phyloP scores from a whole-genome alignment of 495 filamentous ascomycete genomes.

The Aspergillus ellipticus region DNA sequence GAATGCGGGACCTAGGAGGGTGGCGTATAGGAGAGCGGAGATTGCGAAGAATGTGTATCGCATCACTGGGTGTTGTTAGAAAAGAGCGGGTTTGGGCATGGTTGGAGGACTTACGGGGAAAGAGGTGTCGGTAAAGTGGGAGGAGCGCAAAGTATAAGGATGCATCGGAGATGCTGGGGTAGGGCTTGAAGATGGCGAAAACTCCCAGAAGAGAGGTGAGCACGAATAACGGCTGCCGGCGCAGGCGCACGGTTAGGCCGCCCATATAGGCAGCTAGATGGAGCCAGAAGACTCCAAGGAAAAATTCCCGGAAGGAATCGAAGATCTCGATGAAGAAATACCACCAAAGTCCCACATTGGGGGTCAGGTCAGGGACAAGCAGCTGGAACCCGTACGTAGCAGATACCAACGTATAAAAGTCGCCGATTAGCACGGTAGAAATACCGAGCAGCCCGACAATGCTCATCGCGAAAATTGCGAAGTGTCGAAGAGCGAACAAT shows the following conservation, averaged over 20 bases:
- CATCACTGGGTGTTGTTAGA: conserved; percentile 60
- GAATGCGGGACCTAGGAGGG: conserved; percentile 88
- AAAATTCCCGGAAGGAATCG: conserved; percentile 95
- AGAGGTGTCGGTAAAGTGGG: conserved; percentile 88
- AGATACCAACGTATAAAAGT: conserved; percentile 77
- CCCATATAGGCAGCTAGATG: conserved; percentile 86
- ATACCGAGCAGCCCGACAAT: conserved; percentile 60
- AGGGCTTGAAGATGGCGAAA: conserved; percentile 91
- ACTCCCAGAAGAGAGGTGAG: conserved; percentile 78
- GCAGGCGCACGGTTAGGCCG: conserved; percentile 74
- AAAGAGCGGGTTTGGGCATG: too few species aligned
- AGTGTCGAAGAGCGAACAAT: conserved; percentile 51
- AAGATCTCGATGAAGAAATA: conserved; percentile 99
- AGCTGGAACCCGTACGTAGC: conserved; percentile 92
- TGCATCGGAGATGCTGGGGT: conserved; percentile 86
- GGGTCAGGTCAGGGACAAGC: conserved; percentile 86
- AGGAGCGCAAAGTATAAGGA: conserved; percentile 79
- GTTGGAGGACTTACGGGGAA: conserved; percentile 62
- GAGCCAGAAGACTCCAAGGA: conserved; percentile 96
- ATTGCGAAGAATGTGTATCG: conserved; percentile 86
- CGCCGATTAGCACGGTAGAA: conserved; percentile 72
- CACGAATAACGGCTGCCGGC: conserved; percentile 80
- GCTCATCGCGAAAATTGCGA: conserved; percentile 39
- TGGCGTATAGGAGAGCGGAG: conserved; percentile 78
- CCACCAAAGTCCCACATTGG: conserved; percentile 97